Percentiles rank a stretch among this genome's conserved stretches.
Evolutionary conservation across 306 rosid species (phyloP).

Genomic region (Castanea crenata): DNA sequence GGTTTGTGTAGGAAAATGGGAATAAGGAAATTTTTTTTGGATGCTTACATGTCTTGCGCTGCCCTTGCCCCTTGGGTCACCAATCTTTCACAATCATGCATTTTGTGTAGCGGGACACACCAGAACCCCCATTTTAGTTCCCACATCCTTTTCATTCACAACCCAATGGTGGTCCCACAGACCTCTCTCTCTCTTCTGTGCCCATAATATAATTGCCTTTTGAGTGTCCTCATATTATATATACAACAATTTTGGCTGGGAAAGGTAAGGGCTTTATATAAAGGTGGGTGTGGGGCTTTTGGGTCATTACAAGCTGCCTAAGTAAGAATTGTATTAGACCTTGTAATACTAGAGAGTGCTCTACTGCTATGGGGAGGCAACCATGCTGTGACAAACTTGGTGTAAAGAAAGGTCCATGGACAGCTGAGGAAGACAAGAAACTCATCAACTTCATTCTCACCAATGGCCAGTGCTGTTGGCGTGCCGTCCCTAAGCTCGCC

Average conservation of each 20-base stretch:
- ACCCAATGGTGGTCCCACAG: constrained; percentile 54
- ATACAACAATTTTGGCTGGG: constrained; percentile 32
- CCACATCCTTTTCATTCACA: constrained; percentile 68
- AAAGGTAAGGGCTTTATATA: constrained; percentile 43
- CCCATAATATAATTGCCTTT: constrained; percentile 7
- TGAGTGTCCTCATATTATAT: constrained; percentile 5
- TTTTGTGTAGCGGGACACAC: constrained; percentile 35
- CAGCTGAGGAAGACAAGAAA: constrained; percentile 89
- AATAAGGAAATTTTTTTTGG: constrained; percentile 17
- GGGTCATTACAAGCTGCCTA: constrained; percentile 43
- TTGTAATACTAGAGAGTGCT: neutral
- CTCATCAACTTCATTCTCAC: constrained; percentile 84
- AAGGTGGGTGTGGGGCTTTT: constrained; percentile 54
- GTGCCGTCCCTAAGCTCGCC: constrained; percentile 94
- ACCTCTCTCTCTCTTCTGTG: neutral
- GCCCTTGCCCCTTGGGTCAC: constrained; percentile 45
- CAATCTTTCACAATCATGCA: constrained; percentile 33
- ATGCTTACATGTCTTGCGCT: constrained; percentile 27
- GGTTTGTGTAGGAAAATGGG: constrained; percentile 33
- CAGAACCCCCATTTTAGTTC: constrained; percentile 53
- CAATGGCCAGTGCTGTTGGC: constrained; percentile 96
- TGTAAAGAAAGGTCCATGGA: constrained; percentile 99
- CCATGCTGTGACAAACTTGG: constrained; percentile 97
- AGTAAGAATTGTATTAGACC: constrained; percentile 31
- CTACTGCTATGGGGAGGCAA: constrained; percentile 75